Percentiles rank a stretch among this genome's conserved stretches.
These are phyloP conservation scores for Ustulina deusta DNA, from an alignment of 2,329 filamentous ascomycete species.

Conservation along the genomic window DNA sequence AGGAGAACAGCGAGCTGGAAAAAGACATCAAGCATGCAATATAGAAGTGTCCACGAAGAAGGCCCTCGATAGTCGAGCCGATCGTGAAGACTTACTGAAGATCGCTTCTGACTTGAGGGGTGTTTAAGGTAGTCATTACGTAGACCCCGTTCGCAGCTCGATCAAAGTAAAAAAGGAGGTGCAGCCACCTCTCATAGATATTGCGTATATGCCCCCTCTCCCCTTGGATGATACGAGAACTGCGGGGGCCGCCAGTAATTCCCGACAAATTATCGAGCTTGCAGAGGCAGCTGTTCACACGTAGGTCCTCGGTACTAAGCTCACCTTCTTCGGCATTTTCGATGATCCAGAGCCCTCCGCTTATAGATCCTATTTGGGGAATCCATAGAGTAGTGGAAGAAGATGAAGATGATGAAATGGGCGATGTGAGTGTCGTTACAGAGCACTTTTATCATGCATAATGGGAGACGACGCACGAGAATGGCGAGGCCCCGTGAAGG, in stretches of 20 bases:
- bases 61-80: neutral
- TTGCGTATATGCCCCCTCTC: no score
- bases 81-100: neutral
- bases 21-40: conserved; percentile 6
- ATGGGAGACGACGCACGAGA: neutral
- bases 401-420: conserved; percentile 4
- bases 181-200: neutral
- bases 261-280: neutral
- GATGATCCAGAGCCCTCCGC: neutral
- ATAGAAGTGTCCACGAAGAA: neutral
- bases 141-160: neutral
- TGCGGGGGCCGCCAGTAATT: neutral
- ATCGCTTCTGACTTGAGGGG: neutral
- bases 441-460: no score
- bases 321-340: no score
- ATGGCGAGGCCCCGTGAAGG: neutral
- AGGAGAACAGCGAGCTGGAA: conserved; percentile 19
- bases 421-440: neutral
- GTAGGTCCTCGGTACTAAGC: no score
- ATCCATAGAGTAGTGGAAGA: conserved; percentile 12
- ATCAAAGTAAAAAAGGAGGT: conserved; percentile 5
- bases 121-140: neutral
- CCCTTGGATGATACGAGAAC: no score
- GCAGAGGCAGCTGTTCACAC: no score
- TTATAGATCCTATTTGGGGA: neutral